Base-by-base conservation (phyloP, 257 asterid genomes). In the Rauvolfia tetraphylla region DNA sequence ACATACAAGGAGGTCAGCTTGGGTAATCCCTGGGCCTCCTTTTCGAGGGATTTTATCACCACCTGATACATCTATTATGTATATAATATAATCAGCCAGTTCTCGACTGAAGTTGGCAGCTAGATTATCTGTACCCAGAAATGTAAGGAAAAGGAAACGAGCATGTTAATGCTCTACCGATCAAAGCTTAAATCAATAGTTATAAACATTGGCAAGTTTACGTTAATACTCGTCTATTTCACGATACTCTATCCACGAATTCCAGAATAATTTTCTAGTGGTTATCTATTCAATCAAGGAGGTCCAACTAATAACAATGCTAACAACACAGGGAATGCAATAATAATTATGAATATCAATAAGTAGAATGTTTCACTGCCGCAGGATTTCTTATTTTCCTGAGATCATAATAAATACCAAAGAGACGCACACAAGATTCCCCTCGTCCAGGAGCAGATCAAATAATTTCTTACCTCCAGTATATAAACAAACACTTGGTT, bases 71-170 rank as follows among this genome's bases (percentile, higher is more conserved):
- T 95, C 98, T 5, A 95, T 95, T 78, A 95, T 95, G 72, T 95
- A 95, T 46, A 95, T 90, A 75, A 95, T 95, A 65, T 89, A 95
- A 81, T 95, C 98, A 15, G 98, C 98, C 68, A 95, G 87, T 75
- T 94, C 98, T 84, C 98, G 83, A 84, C 98, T 95, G 89, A 95
- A 95, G 84, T 95, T 95, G 71, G 98, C 98, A 76, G 97, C 99
- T 75, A 92, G 87, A 81, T 95, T 92, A 62, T 91, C 98, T 92
- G 89, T 87, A 83, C 17, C 51, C 66, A 48, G 58, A 44, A 71
- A 41, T 49, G 8, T 49, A 27, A 71, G 68, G 36, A n/a, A 61
- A 46, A 76, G 48, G 33, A 72, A 11, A 48, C 38, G 51, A 38
- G 57, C 56, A 39, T 71, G 44, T 71, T 23, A 44, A 29, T 46